These are phyloP conservation scores for Silene noctiflora DNA, from an alignment of 179 eudicot species.

Conservation along the genomic window DNA sequence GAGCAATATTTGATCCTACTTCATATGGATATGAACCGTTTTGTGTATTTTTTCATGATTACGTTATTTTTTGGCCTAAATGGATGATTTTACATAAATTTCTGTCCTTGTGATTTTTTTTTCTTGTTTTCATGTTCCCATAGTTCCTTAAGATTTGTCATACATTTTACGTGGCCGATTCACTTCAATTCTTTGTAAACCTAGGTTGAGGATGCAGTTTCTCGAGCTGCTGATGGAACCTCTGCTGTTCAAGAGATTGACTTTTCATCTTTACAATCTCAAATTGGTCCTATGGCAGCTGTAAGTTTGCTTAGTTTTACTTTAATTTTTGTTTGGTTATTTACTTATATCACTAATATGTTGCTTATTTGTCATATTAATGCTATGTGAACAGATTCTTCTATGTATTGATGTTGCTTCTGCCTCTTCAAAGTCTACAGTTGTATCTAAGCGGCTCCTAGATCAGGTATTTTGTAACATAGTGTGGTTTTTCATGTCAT, in stretches of 20 bases:
- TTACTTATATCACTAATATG: not conserved
- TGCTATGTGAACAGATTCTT: constrained; percentile 51
- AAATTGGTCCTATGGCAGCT: constrained; percentile 81
- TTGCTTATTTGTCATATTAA: constrained; percentile 3
- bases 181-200: constrained; percentile 17
- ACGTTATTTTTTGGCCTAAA: not conserved
- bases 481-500: not conserved
- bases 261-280: constrained; percentile 67
- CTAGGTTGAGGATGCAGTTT: constrained; percentile 86
- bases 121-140: not conserved
- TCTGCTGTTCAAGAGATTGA: constrained; percentile 70
- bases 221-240: constrained; percentile 78
- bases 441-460: constrained; percentile 65
- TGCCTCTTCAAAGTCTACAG: constrained; percentile 64
- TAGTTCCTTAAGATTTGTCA: not conserved
- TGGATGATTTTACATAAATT: not conserved
- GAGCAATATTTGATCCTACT: not conserved
- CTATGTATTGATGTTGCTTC: constrained; percentile 95
- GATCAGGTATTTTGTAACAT: constrained; percentile 57
- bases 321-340: constrained; percentile 8
- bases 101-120: not conserved
- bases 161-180: not conserved
- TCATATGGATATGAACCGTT: not conserved
- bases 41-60: not conserved
- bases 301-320: constrained; percentile 42